Evolutionary conservation across 2,329 filamentous ascomycete genomes (phyloP).

Genomic region (Myriosclerotinia duriaeana): DNA sequence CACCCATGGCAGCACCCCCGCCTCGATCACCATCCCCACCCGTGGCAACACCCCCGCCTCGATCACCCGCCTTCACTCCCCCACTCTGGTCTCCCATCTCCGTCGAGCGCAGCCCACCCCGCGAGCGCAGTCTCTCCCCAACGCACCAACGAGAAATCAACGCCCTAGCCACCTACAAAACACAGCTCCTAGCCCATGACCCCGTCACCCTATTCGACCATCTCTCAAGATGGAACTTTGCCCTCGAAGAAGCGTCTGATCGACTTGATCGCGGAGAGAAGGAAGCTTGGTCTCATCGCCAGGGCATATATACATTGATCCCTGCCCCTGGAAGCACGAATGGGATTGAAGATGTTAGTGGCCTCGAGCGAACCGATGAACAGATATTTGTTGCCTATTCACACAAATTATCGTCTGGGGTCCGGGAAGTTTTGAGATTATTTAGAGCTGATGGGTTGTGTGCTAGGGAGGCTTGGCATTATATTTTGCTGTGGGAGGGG

Average conservation of each 20-base stretch:
- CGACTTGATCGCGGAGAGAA: not conserved
- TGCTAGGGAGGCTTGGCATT: conserved; percentile 6
- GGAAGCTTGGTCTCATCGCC: not conserved
- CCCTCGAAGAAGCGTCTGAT: not conserved
- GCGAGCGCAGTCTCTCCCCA: too few species aligned
- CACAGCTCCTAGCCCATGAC: accelerated
- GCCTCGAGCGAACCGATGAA: not conserved
- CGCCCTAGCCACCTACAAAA: too few species aligned
- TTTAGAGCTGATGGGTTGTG: not conserved
- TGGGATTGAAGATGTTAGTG: not conserved
- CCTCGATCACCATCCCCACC: too few species aligned
- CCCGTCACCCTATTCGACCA: not conserved
- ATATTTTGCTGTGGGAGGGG: not conserved
- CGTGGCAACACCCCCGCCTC: too few species aligned
- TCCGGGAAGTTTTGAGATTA: not conserved
- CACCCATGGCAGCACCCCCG: too few species aligned
- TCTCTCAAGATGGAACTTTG: not conserved
- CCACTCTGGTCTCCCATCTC: not conserved
- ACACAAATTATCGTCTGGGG: not conserved
- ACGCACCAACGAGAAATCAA: not conserved
- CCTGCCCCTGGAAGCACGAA: accelerated
- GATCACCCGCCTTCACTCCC: not conserved
- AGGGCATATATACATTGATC: not conserved
- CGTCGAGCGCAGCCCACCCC: too few species aligned
- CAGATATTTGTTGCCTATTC: not conserved